Evolutionary conservation across 2,329 filamentous ascomycete species (phyloP), one percentile per base, ranked within the genome.

Genomic region (Raffaelea ambrosiae): DNA sequence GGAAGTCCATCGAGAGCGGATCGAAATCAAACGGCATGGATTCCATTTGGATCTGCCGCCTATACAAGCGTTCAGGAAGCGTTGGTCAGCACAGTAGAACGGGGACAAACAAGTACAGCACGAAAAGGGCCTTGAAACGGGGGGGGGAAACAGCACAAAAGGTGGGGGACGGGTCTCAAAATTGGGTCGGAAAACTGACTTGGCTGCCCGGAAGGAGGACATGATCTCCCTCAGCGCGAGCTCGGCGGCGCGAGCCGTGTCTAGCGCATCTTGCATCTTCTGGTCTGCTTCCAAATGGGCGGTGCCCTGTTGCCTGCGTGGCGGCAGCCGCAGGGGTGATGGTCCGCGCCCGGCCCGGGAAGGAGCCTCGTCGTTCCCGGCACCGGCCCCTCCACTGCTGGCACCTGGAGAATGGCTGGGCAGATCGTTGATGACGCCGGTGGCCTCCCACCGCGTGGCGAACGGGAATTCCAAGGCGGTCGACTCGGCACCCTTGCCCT

Each of bases 181-280:
- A 18, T 42, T 29, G 10, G 14, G 13, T 3, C 14, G 19, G 9
- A 13, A 18, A 18, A 57, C 80, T 58, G 73, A 90, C 87, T 84
- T 88, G 54, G 90, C 89, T 53, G 89, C 87, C 61, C 86, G 81
- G 63, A 90, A 77, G 51, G 86, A 90, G 58, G 84, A 82, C 47
- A 95, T 67, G 40, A 96, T 71, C 67, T 96, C 91, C 53, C 86
- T 74, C 56, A 96, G 66, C 7, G 91, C 89, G 61, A 96, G 68
- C 66, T 95, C 88, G 20, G 90, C 82, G 5, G 90, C 90, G 54
- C 81, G 79, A 19, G 84, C 84, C n/a, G 80, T 88, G 61, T 96
- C 90, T 56, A 78, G 66, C 35, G 86, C 84, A 58, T 89, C 86
- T 41, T 76, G 71, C 54, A 81, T 61, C 64, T 81, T 75, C 61